These are phyloP conservation scores for Balakata baccata DNA, from an alignment of 345 rosid genomes.

Conservation along the genomic window DNA sequence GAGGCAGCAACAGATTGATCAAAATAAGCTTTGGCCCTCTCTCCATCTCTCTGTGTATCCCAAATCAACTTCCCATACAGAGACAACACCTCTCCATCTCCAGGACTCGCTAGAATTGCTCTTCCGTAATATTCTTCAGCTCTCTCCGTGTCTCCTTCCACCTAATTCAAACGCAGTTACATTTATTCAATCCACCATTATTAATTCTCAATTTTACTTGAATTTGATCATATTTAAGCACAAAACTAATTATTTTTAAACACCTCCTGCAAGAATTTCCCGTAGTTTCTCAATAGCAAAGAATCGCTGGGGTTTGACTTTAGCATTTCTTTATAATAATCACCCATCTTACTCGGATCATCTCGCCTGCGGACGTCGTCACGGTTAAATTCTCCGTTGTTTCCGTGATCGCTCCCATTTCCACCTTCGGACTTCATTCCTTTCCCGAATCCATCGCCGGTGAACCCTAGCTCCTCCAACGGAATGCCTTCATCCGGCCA, in stretches of 20 bases:
- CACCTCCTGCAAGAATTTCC: slow-evolving; percentile 72
- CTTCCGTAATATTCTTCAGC: slow-evolving; percentile 79
- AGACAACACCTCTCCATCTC: slow-evolving; percentile 71
- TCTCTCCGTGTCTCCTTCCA: slow-evolving; percentile 58
- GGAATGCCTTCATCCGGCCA: slow-evolving; percentile 39
- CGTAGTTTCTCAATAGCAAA: slow-evolving; percentile 74
- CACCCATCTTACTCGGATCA: slow-evolving; percentile 51
- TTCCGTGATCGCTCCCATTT: slow-evolving; percentile 18
- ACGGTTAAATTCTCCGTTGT: slow-evolving; percentile 16
- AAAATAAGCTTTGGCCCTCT: slow-evolving; percentile 62
- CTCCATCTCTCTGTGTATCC: slow-evolving; percentile 55
- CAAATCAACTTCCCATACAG: slow-evolving; percentile 77
- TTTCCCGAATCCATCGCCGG: slow-evolving; percentile 17
- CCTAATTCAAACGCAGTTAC: slow-evolving; percentile 28
- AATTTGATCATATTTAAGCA: neutral
- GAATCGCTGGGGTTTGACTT: slow-evolving; percentile 60
- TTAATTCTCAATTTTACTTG: neutral
- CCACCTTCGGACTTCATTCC: neutral
- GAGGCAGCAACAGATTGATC: slow-evolving; percentile 66
- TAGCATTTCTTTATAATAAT: slow-evolving; percentile 59
- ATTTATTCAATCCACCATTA: neutral
- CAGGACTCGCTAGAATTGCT: slow-evolving; percentile 69
- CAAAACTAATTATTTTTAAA: neutral
- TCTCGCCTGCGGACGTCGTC: slow-evolving; percentile 16
- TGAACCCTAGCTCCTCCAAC: slow-evolving; percentile 37